Evolutionary conservation across 2,329 filamentous ascomycete species (phyloP).

Genomic region (Tricladium varicosporioides): DNA sequence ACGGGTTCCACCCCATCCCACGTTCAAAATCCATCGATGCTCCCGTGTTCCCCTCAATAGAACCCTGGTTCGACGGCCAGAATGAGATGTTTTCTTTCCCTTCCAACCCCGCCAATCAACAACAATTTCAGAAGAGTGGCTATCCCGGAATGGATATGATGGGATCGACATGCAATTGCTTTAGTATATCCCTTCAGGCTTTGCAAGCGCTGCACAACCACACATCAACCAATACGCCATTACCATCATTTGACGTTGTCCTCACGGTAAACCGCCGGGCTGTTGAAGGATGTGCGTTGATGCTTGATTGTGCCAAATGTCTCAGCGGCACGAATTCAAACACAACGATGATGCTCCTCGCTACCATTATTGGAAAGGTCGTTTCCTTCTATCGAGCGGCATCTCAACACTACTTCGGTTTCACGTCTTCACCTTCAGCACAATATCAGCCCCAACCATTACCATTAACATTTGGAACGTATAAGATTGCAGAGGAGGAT

Average conservation of each 20-base stretch:
- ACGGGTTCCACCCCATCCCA: background rate
- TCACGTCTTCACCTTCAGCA: conserved; percentile 7
- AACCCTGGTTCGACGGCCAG: conserved; percentile 18
- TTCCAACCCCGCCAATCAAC: conserved; percentile 4
- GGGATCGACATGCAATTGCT: conserved; percentile 42
- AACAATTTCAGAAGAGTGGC: conserved; percentile 1
- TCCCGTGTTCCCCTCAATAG: conserved; percentile 7
- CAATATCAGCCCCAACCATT: conserved; percentile 22
- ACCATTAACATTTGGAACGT: conserved; percentile 43
- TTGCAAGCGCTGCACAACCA: conserved; percentile 46
- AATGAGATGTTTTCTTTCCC: conserved; percentile 9
- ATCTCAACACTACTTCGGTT: conserved; percentile 40
- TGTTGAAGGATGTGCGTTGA: conserved; percentile 46
- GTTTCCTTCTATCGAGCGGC: conserved; percentile 46
- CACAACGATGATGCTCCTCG: conserved; percentile 48
- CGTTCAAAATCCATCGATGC: conserved; percentile 17
- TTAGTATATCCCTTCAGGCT: conserved; percentile 45
- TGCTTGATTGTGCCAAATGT: conserved; percentile 46
- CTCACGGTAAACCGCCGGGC: conserved; percentile 47
- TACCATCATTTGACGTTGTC: conserved; percentile 43
- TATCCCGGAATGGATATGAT: background rate
- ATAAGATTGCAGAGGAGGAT: conserved; percentile 46
- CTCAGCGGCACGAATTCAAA: conserved; percentile 43
- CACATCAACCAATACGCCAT: conserved; percentile 38
- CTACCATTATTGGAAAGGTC: conserved; percentile 48